phyloP scores from a whole-genome alignment of 1,139 yeast genomes.

The Spathaspora sp. region DNA sequence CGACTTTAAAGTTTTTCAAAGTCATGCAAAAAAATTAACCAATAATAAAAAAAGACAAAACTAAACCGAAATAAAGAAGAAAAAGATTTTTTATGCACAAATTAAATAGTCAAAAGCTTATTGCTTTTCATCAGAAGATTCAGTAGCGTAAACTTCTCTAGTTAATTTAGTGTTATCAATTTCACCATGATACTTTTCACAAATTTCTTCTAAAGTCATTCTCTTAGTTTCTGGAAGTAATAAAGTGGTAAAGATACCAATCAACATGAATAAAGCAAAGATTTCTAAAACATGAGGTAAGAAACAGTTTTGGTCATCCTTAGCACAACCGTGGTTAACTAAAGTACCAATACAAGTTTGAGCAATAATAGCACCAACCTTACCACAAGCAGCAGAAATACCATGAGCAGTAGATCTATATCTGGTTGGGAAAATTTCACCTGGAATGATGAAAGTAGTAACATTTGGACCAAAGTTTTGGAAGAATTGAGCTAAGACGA shows the following conservation, averaged over 20 bases:
- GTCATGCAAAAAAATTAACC: not conserved
- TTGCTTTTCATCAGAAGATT: conserved; percentile 17
- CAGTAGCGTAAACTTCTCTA: conserved; percentile 35
- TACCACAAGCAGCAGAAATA: conserved; percentile 93
- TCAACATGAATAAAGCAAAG: conserved; percentile 85
- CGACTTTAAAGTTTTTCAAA: not conserved
- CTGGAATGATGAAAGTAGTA: conserved; percentile 94
- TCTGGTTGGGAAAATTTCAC: conserved; percentile 95
- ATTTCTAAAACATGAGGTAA: conserved; percentile 90
- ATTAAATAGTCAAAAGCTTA: conserved; percentile 3
- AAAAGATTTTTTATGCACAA: not conserved
- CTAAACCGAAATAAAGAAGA: conserved; percentile 3
- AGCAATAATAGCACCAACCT: conserved; percentile 95
- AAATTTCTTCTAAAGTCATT: conserved; percentile 78
- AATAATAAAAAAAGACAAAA: not conserved
- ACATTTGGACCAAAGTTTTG: conserved; percentile 93
- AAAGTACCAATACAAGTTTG: conserved; percentile 88
- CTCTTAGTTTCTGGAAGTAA: conserved; percentile 89
- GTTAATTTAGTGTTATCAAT: conserved; percentile 48
- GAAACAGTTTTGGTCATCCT: conserved; percentile 64
- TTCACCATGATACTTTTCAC: conserved; percentile 79
- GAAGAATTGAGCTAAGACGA: conserved; percentile 79
- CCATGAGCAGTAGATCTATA: conserved; percentile 99
- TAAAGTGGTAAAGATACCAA: conserved; percentile 64
- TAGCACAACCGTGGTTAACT: conserved; percentile 71